A percentile compares a stretch with the other conserved stretches of the same genome.
Evolutionary conservation across 306 rosid species (phyloP).

Genomic region (Vigna reflexopilosa): DNA sequence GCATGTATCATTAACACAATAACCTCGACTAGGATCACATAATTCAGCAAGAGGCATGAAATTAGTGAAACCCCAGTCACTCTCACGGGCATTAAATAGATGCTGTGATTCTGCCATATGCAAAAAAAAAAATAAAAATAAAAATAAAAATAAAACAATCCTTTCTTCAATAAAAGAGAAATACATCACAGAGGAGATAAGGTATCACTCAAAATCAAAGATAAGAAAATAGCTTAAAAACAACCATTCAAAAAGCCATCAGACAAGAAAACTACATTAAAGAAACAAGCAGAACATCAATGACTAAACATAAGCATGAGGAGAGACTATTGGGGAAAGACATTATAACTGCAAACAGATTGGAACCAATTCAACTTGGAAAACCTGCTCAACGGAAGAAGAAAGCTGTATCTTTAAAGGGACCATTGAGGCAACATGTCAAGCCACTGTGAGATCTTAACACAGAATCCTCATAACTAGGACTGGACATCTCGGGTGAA

Average conservation of each 20-base stretch:
- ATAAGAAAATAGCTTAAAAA: not conserved
- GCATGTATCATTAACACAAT: slow-evolving; percentile 1
- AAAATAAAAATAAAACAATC: not conserved
- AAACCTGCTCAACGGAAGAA: not conserved
- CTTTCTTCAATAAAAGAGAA: not conserved
- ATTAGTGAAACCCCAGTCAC: slow-evolving; percentile 23
- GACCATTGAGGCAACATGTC: not conserved
- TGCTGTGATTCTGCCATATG: slow-evolving; percentile 12
- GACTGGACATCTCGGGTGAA: slow-evolving; percentile 2
- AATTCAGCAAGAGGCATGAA: slow-evolving; percentile 11
- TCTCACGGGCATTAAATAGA: not conserved
- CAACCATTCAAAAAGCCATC: not conserved
- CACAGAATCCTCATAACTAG: not conserved
- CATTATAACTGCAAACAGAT: not conserved
- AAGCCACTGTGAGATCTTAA: not conserved
- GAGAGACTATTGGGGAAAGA: not conserved
- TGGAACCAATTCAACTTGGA: not conserved
- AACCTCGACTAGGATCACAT: not conserved
- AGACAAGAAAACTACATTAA: not conserved
- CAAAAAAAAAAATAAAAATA: not conserved
- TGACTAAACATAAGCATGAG: not conserved
- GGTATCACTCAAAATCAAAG: not conserved
- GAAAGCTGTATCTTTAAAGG: not conserved
- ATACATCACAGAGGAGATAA: not conserved
- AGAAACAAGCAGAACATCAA: not conserved